Conservation (phyloP, 2,329 filamentous ascomycete species). For the Trichocomaceae sp. region DNA sequence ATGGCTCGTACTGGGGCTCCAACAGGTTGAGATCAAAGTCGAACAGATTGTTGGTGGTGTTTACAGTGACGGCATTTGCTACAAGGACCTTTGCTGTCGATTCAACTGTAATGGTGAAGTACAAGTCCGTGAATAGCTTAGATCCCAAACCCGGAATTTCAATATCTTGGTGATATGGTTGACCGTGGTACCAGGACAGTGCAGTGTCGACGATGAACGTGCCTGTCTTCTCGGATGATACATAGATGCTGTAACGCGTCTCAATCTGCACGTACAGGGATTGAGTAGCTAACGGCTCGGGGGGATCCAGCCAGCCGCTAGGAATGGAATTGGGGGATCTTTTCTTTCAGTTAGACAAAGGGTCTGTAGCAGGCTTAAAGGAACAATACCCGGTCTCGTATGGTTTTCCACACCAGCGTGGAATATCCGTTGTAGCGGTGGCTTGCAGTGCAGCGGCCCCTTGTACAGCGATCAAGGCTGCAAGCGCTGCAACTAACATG, state of each 20-base stretch:
- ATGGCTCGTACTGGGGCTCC: conserved; percentile 5
- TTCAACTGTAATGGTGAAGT: conserved; percentile 6
- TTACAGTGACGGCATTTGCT: conserved; percentile 4
- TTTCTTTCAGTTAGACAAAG: not conserved
- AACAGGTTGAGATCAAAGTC: conserved; percentile 7
- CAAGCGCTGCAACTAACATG: conserved; percentile 2
- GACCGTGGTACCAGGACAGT: conserved; percentile 8
- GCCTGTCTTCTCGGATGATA: conserved; percentile 12
- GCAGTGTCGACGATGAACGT: conserved; percentile 13
- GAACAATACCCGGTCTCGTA: conserved; percentile 11
- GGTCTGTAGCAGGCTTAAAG: no score
- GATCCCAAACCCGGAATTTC: not conserved
- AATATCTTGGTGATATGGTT: conserved; percentile 3
- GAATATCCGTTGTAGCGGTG: conserved; percentile 7
- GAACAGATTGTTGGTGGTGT: conserved; percentile 9
- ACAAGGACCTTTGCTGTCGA: conserved; percentile 3
- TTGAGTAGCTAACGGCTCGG: not conserved
- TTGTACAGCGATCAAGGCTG: conserved; percentile 3
- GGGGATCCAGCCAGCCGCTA: conserved; percentile 1
- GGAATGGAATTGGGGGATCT: conserved; percentile 6
- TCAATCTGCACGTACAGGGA: conserved; percentile 8
- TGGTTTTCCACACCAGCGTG: conserved; percentile 12
- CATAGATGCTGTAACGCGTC: conserved; percentile 12
- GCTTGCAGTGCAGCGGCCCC: conserved; percentile 3
- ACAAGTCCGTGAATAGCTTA: conserved; percentile 7